phyloP scores from a whole-genome alignment of 257 asterid species.

The Penstemon barbatus region DNA sequence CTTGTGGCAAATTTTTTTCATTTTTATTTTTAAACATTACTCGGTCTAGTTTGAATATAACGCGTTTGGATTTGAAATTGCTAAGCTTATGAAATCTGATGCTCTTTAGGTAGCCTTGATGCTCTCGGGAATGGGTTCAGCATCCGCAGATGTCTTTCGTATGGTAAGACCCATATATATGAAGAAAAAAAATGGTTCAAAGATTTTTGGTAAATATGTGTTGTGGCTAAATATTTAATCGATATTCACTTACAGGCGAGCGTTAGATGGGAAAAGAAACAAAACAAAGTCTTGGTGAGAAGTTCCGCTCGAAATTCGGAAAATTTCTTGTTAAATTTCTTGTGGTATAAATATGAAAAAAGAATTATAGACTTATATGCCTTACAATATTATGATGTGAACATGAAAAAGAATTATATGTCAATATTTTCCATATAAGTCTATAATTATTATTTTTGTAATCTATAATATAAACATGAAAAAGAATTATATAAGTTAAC shows the following conservation, averaged over 20 bases:
- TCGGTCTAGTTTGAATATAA: no score
- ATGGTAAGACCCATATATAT: slow-evolving; percentile 34
- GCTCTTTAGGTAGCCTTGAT: slow-evolving; percentile 80
- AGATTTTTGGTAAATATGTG: background rate
- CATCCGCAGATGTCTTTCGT: slow-evolving; percentile 77
- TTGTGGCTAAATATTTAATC: slow-evolving; percentile 14
- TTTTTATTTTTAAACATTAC: no score
- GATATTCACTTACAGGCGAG: slow-evolving; percentile 58
- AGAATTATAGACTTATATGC: background rate
- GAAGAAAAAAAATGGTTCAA: no score
- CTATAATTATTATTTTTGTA: no score
- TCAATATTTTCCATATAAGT: no score
- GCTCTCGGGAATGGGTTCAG: slow-evolving; percentile 98
- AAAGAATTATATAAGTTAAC: no score
- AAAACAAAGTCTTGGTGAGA: slow-evolving; percentile 83
- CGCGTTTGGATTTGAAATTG: background rate
- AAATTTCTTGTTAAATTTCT: no score
- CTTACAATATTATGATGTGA: background rate
- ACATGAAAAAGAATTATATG: no score
- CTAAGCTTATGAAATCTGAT: slow-evolving; percentile 16
- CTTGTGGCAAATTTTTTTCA: no score
- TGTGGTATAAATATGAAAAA: background rate
- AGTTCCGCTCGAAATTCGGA: background rate
- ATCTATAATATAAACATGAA: no score
- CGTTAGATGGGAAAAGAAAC: slow-evolving; percentile 85